These are phyloP conservation scores for Hirsutella rhossiliensis DNA, from an alignment of 2,329 filamentous ascomycete species.

Conservation along the genomic window DNA sequence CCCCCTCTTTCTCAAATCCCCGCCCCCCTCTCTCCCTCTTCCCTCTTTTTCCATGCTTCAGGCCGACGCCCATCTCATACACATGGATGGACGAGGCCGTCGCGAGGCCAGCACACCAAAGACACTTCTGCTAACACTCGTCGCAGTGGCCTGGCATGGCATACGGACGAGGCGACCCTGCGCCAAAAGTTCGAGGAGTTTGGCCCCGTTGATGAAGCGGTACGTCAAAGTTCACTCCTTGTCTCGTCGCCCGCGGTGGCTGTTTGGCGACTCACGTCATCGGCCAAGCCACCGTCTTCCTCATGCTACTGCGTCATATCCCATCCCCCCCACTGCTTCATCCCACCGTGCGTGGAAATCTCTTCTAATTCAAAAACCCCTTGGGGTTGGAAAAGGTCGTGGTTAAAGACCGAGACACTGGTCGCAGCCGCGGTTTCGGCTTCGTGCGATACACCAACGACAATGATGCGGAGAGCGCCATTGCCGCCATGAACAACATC, in stretches of 20 bases:
- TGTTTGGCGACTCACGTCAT: not conserved
- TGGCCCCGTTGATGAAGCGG: constrained; percentile 85
- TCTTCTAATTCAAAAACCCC: constrained; percentile 8
- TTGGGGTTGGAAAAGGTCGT: constrained; percentile 54
- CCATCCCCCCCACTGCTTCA: constrained; percentile 1
- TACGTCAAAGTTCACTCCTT: constrained; percentile 38
- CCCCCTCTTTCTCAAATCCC: not conserved
- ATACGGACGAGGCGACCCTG: constrained; percentile 82
- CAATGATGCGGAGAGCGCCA: constrained; percentile 64
- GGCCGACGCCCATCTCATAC: not conserved
- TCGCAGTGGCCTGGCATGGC: constrained; percentile 86
- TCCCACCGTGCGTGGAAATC: not conserved
- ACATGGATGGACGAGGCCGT: not conserved
- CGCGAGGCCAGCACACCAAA: not conserved
- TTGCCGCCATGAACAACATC: constrained; percentile 71
- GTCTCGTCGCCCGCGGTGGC: not conserved
- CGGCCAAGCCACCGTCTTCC: not conserved
- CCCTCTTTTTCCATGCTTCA: not conserved
- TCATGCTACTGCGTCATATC: not conserved
- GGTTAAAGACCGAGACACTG: constrained; percentile 94
- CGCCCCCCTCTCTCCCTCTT: constrained; percentile 2
- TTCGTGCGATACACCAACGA: constrained; percentile 84
- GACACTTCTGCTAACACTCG: constrained; percentile 8
- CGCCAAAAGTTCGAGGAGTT: constrained; percentile 89
- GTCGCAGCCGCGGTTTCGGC: constrained; percentile 91